Conservation (phyloP, 2,329 filamentous ascomycete species). For the Myriosclerotinia duriaeana region DNA sequence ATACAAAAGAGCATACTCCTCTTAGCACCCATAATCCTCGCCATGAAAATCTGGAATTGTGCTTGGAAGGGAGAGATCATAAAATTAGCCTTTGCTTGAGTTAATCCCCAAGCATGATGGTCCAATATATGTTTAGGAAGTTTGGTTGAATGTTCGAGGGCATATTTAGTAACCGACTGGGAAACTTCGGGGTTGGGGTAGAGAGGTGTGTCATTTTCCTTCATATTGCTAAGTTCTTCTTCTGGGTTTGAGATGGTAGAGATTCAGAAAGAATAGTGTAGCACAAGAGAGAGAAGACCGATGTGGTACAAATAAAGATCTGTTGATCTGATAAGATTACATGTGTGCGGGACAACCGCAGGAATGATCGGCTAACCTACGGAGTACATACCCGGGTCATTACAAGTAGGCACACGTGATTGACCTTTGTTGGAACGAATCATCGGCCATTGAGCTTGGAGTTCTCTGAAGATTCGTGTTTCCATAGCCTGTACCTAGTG, state of each 20-base stretch:
- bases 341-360: neutral
- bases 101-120: slow-evolving; percentile 43
- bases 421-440: too few species aligned
- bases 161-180: slow-evolving; percentile 47
- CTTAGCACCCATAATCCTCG: slow-evolving; percentile 33
- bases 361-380: neutral
- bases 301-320: neutral
- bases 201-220: slow-evolving; percentile 40
- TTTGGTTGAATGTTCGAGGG: slow-evolving; percentile 45
- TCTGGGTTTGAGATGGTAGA: neutral
- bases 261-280: neutral
- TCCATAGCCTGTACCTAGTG: too few species aligned
- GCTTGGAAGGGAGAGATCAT: slow-evolving; percentile 37
- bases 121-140: slow-evolving; percentile 47
- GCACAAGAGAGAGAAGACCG: neutral
- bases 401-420: too few species aligned
- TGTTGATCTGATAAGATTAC: slow-evolving; percentile 12
- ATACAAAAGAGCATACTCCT: slow-evolving; percentile 27
- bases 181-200: slow-evolving; percentile 47
- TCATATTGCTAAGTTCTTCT: slow-evolving; percentile 30
- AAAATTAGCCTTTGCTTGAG: slow-evolving; percentile 30
- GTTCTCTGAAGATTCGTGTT: too few species aligned
- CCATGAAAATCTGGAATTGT: slow-evolving; percentile 33
- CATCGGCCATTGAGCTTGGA: too few species aligned
- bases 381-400: too few species aligned